Percentiles rank a stretch among this genome's conserved stretches.
phyloP scores from a whole-genome alignment of 192 early-diverging fungal species.

The Entrophospora sp. region DNA sequence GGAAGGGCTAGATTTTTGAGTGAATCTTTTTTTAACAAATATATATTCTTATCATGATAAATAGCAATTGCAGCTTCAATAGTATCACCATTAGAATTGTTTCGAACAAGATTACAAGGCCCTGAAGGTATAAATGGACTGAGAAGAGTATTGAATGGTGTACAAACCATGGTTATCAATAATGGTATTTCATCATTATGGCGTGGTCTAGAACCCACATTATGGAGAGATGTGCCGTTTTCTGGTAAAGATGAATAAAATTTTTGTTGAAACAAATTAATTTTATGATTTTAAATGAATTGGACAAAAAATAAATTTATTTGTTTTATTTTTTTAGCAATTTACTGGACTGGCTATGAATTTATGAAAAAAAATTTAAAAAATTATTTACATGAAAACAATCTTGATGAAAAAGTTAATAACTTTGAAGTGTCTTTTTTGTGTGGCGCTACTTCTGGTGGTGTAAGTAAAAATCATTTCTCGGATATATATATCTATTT shows the following conservation, averaged over 20 bases:
- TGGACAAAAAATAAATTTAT: no score
- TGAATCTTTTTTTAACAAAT: neutral
- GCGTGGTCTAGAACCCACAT: conserved; percentile 78
- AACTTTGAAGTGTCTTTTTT: conserved; percentile 68
- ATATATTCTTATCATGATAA: neutral
- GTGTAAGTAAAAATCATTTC: conserved; percentile 47
- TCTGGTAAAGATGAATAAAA: conserved; percentile 42
- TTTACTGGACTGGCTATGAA: conserved; percentile 95
- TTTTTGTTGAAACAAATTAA: neutral
- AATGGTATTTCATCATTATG: conserved; percentile 63
- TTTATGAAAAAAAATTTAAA: conserved; percentile 43
- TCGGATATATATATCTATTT: no score
- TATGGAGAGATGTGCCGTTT: conserved; percentile 95
- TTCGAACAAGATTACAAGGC: conserved; percentile 88
- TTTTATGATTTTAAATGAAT: conserved; percentile 87
- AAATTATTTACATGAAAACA: neutral
- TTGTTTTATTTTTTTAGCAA: no score
- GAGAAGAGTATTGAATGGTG: conserved; percentile 44
- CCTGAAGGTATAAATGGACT: conserved; percentile 52
- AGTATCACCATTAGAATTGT: conserved; percentile 85
- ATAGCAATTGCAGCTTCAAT: conserved; percentile 61
- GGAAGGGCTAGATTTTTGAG: no score
- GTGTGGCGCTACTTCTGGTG: conserved; percentile 79
- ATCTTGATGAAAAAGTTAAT: conserved; percentile 15
- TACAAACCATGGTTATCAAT: conserved; percentile 49